Percentiles rank a stretch among this genome's conserved stretches.
phyloP scores from a whole-genome alignment of 2,329 filamentous ascomycete species.

The Fusarium sp. region DNA sequence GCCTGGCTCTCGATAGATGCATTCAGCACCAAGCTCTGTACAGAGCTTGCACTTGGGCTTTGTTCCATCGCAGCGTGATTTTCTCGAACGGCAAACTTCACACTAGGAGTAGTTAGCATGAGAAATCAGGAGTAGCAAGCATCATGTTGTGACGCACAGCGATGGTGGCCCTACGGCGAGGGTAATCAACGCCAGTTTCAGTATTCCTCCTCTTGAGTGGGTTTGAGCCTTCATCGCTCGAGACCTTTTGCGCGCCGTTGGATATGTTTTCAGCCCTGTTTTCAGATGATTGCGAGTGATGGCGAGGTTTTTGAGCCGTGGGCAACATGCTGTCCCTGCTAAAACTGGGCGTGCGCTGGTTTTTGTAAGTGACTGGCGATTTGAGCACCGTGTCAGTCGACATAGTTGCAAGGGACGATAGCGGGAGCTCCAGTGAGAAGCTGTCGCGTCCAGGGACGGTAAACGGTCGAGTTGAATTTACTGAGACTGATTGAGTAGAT shows the following conservation, averaged over 20 bases:
- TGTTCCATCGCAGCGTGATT: constrained; percentile 81
- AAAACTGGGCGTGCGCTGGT: constrained; percentile 57
- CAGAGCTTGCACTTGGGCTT: constrained; percentile 88
- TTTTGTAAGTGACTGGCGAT: constrained; percentile 62
- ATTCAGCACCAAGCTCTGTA: constrained; percentile 83
- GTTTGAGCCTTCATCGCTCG: constrained; percentile 64
- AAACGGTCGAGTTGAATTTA: constrained; percentile 56
- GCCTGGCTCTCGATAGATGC: constrained; percentile 84
- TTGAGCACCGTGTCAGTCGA: constrained; percentile 60
- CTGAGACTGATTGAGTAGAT: constrained; percentile 59
- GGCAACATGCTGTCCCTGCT: constrained; percentile 66
- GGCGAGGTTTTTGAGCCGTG: constrained; percentile 64
- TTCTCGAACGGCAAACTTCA: constrained; percentile 82
- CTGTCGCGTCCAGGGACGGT: constrained; percentile 59
- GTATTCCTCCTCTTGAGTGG: constrained; percentile 71
- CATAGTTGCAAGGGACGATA: constrained; percentile 56
- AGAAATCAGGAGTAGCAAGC: constrained; percentile 1
- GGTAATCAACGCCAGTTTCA: constrained; percentile 71
- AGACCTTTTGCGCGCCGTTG: constrained; percentile 59
- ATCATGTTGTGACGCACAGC: constrained; percentile 61
- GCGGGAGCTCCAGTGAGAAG: constrained; percentile 62
- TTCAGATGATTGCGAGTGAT: constrained; percentile 66
- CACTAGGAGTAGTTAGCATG: constrained; percentile 63
- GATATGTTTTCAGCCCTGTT: constrained; percentile 55
- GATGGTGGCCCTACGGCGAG: constrained; percentile 72